Conservation (phyloP, 1,284 basidiomycete species). For the Waitea zeae region DNA sequence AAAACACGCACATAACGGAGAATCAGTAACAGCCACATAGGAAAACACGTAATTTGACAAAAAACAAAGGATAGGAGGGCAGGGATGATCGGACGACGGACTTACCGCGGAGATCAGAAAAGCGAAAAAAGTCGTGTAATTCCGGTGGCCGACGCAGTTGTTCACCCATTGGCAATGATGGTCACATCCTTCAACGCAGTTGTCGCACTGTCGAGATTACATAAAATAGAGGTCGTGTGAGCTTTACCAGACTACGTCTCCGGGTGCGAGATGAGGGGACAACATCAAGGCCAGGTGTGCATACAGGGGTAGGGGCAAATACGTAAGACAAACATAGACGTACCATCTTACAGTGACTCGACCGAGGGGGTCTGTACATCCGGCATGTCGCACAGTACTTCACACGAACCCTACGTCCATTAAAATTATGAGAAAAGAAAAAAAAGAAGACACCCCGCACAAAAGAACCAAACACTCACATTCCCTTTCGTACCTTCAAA, state of each 20-base stretch:
- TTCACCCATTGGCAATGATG: slow-evolving; percentile 94
- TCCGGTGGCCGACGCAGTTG: slow-evolving; percentile 82
- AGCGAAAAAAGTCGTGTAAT: slow-evolving; percentile 80
- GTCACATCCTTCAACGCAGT: slow-evolving; percentile 82
- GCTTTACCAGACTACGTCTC: slow-evolving; percentile 2
- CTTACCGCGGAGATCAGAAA: slow-evolving; percentile 59
- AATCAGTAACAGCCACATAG: slow-evolving; percentile 3
- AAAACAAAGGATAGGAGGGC: slow-evolving; percentile 5
- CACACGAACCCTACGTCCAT: slow-evolving; percentile 58
- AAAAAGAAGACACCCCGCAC: no score
- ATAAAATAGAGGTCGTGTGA: slow-evolving; percentile 2
- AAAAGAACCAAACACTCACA: slow-evolving; percentile 38
- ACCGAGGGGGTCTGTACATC: slow-evolving; percentile 78
- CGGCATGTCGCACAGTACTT: slow-evolving; percentile 87
- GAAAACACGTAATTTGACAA: slow-evolving; percentile 4
- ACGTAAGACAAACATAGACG: no score
- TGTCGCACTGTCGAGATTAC: slow-evolving; percentile 52
- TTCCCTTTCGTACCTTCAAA: slow-evolving; percentile 57
- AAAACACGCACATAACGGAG: slow-evolving; percentile 1
- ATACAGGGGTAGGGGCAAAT: no score
- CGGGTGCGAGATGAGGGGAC: no score
- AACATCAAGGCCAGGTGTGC: no score
- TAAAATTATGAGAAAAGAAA: no score
- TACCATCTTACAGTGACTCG: slow-evolving; percentile 87
- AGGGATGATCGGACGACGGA: slow-evolving; percentile 9